A percentile compares a stretch with the other conserved stretches of the same genome.
phyloP scores from a whole-genome alignment of 2,329 filamentous ascomycete genomes.

The Ophiosphaerella herpotricha region DNA sequence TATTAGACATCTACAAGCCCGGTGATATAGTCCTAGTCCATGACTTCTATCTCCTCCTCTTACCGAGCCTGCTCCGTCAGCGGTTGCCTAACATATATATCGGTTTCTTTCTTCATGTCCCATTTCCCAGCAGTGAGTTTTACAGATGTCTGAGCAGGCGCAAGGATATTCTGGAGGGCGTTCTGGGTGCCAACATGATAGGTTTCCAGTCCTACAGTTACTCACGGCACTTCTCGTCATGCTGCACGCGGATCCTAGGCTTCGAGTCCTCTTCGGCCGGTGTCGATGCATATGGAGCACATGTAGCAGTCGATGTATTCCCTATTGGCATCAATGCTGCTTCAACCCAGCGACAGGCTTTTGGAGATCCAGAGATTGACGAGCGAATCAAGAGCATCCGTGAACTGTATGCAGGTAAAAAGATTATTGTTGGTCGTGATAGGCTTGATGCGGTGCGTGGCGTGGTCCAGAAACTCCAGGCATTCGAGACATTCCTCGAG shows the following conservation, averaged over 20 bases:
- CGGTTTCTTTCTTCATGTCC: constrained; percentile 90
- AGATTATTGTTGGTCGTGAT: constrained; percentile 93
- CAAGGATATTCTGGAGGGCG: constrained; percentile 87
- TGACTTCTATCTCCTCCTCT: constrained; percentile 89
- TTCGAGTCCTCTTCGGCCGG: constrained; percentile 85
- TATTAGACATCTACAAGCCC: constrained; percentile 85
- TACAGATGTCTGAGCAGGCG: constrained; percentile 84
- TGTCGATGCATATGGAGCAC: constrained; percentile 85
- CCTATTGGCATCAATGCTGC: constrained; percentile 93
- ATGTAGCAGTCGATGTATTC: constrained; percentile 90
- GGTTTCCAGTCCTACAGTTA: constrained; percentile 97
- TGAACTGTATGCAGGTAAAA: constrained; percentile 82
- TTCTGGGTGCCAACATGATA: constrained; percentile 88
- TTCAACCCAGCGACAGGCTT: constrained; percentile 76
- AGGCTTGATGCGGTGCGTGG: constrained; percentile 91
- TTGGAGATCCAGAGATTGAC: constrained; percentile 69
- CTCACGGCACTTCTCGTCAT: constrained; percentile 90
- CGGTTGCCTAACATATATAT: constrained; percentile 88
- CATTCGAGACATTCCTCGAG: constrained; percentile 90
- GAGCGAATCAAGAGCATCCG: constrained; percentile 74
- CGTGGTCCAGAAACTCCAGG: constrained; percentile 93
- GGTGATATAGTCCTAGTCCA: constrained; percentile 93
- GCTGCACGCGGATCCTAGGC: constrained; percentile 88
- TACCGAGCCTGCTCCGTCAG: constrained; percentile 87
- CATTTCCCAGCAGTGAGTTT: constrained; percentile 96